A percentile compares a stretch with the other conserved stretches of the same genome.
phyloP scores from a whole-genome alignment of 2,329 filamentous ascomycete species.

The Colletotrichum chrysophilum region DNA sequence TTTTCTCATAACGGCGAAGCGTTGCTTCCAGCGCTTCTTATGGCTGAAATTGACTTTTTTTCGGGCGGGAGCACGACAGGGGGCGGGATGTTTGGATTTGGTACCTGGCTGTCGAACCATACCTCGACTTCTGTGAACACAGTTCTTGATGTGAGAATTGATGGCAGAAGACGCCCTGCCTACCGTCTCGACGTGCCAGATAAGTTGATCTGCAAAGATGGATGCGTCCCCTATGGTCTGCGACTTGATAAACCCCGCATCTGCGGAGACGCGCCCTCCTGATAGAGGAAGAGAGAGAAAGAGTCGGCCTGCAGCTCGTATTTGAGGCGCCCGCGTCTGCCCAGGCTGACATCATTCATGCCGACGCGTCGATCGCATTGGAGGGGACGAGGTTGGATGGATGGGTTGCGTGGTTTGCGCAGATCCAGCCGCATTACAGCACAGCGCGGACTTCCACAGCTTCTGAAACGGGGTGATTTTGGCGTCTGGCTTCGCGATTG shows the following conservation, averaged over 20 bases:
- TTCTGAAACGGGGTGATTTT: background rate
- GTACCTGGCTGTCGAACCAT: background rate
- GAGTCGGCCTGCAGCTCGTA: conserved; percentile 7
- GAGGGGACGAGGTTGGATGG: background rate
- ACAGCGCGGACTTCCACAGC: background rate
- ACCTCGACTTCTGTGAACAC: background rate
- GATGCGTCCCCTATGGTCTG: background rate
- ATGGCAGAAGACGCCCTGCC: background rate
- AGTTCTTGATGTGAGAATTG: background rate
- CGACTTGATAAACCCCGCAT: background rate
- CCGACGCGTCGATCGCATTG: conserved; percentile 1
- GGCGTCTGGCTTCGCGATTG: background rate
- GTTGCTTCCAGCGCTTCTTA: background rate
- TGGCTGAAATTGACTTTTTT: background rate
- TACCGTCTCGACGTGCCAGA: background rate
- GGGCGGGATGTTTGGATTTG: background rate
- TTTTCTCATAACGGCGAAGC: background rate
- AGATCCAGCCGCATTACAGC: background rate
- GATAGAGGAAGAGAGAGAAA: background rate
- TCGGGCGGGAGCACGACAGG: background rate
- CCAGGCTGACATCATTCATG: background rate
- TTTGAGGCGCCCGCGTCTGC: background rate
- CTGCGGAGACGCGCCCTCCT: background rate
- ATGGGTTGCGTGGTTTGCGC: background rate
- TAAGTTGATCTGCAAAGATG: background rate